phyloP scores from a whole-genome alignment of 2,329 filamentous ascomycete species.

The Pyrenophora graminea region DNA sequence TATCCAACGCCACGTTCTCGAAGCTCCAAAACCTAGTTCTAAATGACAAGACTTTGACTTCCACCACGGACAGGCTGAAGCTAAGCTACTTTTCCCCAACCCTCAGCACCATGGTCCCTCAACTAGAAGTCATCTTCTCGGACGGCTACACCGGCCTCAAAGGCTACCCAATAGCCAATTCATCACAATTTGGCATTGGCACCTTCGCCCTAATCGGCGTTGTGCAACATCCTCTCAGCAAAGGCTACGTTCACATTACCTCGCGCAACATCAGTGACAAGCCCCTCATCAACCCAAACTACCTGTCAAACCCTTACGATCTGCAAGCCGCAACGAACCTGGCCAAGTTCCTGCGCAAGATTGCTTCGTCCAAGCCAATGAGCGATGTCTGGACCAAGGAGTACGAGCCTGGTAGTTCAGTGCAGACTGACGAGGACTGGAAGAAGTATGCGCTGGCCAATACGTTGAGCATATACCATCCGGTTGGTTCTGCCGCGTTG shows the following conservation, averaged over 20 bases:
- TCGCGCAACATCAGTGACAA: constrained; percentile 28
- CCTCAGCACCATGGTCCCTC: constrained; percentile 40
- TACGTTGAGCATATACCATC: constrained; percentile 37
- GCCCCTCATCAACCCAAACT: constrained; percentile 37
- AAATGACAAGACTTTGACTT: constrained; percentile 15
- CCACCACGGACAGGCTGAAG: constrained; percentile 25
- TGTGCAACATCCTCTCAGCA: constrained; percentile 42
- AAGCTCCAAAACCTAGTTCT: constrained; percentile 42
- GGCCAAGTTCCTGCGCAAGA: constrained; percentile 36
- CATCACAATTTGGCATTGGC: constrained; percentile 29
- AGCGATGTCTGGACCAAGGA: constrained; percentile 39
- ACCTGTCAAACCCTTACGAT: constrained; percentile 35
- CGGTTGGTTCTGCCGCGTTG: constrained; percentile 44
- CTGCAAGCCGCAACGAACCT: constrained; percentile 24
- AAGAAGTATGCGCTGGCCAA: constrained; percentile 21
- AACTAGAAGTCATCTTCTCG: constrained; percentile 52
- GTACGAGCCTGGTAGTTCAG: constrained; percentile 33
- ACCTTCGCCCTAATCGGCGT: constrained; percentile 44
- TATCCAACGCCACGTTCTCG: constrained; percentile 40
- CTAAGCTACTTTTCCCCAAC: constrained; percentile 43
- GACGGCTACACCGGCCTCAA: constrained; percentile 52
- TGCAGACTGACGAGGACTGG: constrained; percentile 36
- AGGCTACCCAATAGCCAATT: constrained; percentile 38
- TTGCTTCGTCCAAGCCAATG: constrained; percentile 29
- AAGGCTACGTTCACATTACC: constrained; percentile 32